Conservation (phyloP, 2,329 filamentous ascomycete species). For the Lachnellula occidentalis region DNA sequence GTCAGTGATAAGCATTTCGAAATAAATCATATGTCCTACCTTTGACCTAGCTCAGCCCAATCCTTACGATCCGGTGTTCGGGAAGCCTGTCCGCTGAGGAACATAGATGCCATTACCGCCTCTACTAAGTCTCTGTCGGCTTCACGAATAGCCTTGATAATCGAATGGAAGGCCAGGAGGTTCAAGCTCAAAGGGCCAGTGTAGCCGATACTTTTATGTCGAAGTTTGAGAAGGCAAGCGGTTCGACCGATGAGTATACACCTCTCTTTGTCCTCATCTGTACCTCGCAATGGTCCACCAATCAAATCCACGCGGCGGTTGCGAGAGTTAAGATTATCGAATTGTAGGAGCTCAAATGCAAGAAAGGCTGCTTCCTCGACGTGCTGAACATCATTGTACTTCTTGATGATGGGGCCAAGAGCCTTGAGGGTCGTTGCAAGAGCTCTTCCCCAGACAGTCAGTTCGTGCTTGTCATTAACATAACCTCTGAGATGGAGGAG, state of each 20-base stretch:
- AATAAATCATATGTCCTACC: conserved; percentile 44
- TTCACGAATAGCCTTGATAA: conserved; percentile 73
- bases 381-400: conserved; percentile 36
- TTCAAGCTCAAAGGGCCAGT: conserved; percentile 91
- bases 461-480: conserved; percentile 68
- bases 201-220: conserved; percentile 82
- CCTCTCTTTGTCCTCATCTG: conserved; percentile 69
- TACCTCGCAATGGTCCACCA: conserved; percentile 50
- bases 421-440: conserved; percentile 63
- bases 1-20: conserved; percentile 9
- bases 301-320: conserved; percentile 50
- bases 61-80: conserved; percentile 51
- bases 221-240: conserved; percentile 74
- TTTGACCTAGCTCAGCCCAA: conserved; percentile 60
- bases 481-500: conserved; percentile 89
- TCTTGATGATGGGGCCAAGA: conserved; percentile 48
- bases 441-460: conserved; percentile 80
- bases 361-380: conserved; percentile 76
- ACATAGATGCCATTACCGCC: conserved; percentile 71
- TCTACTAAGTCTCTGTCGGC: conserved; percentile 80
- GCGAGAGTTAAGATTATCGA: conserved; percentile 70
- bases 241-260: conserved; percentile 81
- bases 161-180: conserved; percentile 77
- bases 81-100: conserved; percentile 73
- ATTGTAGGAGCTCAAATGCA: conserved; percentile 77